These are phyloP conservation scores for Metroxylon sagu DNA, from an alignment of 176 grass and related monocot species.

Conservation along the genomic window DNA sequence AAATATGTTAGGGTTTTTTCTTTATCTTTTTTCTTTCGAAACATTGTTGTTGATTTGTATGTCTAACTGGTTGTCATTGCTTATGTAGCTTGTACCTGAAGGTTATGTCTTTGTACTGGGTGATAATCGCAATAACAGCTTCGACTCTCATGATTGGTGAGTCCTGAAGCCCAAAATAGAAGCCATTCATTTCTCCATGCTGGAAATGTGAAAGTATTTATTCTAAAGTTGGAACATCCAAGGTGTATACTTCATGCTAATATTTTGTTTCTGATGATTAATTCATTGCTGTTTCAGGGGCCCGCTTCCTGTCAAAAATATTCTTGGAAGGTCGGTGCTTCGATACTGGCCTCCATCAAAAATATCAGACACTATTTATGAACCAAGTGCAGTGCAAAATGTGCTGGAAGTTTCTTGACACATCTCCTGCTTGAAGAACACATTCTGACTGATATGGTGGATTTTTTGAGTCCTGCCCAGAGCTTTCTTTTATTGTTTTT, in stretches of 20 bases:
- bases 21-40: too few species aligned
- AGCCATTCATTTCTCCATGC: too few species aligned
- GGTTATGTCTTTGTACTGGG: slow-evolving; percentile 86
- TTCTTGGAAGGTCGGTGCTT: slow-evolving; percentile 83
- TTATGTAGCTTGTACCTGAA: slow-evolving; percentile 55
- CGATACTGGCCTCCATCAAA: slow-evolving; percentile 91
- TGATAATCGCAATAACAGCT: slow-evolving; percentile 95
- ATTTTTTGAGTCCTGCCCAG: too few species aligned
- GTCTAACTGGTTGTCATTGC: slow-evolving; percentile 15
- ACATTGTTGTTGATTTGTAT: too few species aligned
- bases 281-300: slow-evolving; percentile 52
- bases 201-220: background rate
- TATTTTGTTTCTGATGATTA: background rate
- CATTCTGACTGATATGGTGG: background rate
- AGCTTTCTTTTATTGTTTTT: too few species aligned
- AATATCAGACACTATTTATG: slow-evolving; percentile 81
- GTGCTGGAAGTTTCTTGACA: slow-evolving; percentile 31
- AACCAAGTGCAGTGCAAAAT: slow-evolving; percentile 32
- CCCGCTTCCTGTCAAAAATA: slow-evolving; percentile 73
- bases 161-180: slow-evolving; percentile 11
- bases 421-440: background rate
- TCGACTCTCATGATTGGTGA: slow-evolving; percentile 96
- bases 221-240: background rate
- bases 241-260: too few species aligned
- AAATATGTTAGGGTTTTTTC: too few species aligned